Percentiles rank a stretch among this genome's conserved stretches.
These are phyloP conservation scores for Alternaria triticimaculans DNA, from an alignment of 2,329 filamentous ascomycete species.

Conservation along the genomic window DNA sequence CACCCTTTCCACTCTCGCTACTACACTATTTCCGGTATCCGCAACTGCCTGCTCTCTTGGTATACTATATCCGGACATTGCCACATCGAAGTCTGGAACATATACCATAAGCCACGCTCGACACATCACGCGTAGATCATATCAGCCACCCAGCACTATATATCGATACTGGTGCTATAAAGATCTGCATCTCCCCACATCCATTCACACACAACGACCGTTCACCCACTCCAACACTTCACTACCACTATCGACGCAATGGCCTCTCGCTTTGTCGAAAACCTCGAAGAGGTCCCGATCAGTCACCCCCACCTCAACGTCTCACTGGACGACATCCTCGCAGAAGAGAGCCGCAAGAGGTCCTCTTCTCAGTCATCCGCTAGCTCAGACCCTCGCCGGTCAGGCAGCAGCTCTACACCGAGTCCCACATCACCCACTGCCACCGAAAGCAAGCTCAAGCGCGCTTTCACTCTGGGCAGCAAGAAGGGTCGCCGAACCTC, in stretches of 20 bases:
- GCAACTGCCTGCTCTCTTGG: background rate
- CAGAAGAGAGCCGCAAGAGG: constrained; percentile 45
- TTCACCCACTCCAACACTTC: background rate
- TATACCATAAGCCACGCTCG: background rate
- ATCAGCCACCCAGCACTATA: constrained; percentile 16
- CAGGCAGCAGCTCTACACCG: constrained; percentile 30
- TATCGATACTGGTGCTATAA: constrained; percentile 10
- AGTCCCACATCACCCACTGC: constrained; percentile 35
- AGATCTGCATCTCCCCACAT: constrained; percentile 9
- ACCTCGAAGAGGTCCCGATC: constrained; percentile 47
- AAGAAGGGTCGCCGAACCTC: constrained; percentile 38
- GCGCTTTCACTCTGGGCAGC: constrained; percentile 42
- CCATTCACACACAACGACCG: background rate
- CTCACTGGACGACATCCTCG: constrained; percentile 49
- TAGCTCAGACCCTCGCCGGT: constrained; percentile 31
- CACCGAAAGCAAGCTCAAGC: constrained; percentile 35
- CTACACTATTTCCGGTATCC: background rate
- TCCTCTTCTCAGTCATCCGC: constrained; percentile 43
- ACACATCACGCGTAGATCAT: constrained; percentile 15
- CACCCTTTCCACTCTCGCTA: constrained; percentile 1
- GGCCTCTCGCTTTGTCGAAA: constrained; percentile 49
- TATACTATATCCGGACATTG: constrained; percentile 8
- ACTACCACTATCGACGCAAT: constrained; percentile 24
- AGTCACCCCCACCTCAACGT: constrained; percentile 50
- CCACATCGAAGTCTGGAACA: constrained; percentile 15